phyloP scores from a whole-genome alignment of 345 rosid genomes.

The Eucalyptus curtisii region DNA sequence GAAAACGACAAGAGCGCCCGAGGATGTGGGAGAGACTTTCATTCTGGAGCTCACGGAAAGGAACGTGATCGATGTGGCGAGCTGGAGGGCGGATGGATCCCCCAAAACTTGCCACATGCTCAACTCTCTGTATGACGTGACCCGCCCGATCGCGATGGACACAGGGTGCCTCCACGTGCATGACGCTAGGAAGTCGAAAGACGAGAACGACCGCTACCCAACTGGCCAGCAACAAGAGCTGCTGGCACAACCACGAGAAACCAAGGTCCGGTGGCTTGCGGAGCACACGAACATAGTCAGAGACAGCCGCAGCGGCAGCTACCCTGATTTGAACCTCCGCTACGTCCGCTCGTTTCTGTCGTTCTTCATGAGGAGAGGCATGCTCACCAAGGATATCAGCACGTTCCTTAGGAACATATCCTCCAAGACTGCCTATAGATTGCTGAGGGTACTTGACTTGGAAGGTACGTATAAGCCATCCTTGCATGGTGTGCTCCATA shows the following conservation, averaged over 20 bases:
- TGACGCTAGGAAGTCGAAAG: background rate
- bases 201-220: rapidly evolving
- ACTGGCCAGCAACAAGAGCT: too few relatives aligned
- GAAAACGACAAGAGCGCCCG: background rate
- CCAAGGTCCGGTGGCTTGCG: too few relatives aligned
- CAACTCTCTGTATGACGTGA: background rate
- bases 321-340: background rate
- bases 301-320: too few relatives aligned
- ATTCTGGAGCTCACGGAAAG: background rate
- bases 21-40: background rate
- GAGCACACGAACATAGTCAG: too few relatives aligned
- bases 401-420: background rate
- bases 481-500: background rate
- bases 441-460: background rate
- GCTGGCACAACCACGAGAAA: too few relatives aligned
- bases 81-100: slow-evolving; percentile 1
- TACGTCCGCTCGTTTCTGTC: too few relatives aligned
- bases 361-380: background rate
- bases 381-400: background rate
- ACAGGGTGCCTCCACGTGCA: background rate
- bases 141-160: background rate
- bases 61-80: slow-evolving; percentile 1
- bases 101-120: background rate
- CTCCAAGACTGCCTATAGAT: background rate
- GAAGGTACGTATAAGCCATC: slow-evolving; percentile 6